Conservation (phyloP, 257 asterid species). For the Gynochthodes officinalis region DNA sequence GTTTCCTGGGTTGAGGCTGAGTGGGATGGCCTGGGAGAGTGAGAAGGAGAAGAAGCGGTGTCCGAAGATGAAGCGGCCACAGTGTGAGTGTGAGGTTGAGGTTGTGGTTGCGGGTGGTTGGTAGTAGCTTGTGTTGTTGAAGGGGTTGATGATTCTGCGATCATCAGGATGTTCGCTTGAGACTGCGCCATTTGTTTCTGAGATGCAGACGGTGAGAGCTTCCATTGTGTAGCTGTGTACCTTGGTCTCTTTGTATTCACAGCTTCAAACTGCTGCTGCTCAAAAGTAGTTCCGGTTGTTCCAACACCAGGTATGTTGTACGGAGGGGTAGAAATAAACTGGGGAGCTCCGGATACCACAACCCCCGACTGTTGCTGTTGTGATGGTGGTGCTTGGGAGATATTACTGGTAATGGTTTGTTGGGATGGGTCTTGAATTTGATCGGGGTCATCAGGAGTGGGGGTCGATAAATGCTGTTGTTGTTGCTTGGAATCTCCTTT, state of each 20-base stretch:
- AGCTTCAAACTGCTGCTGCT: conserved; percentile 26
- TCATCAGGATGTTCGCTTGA: conserved; percentile 17
- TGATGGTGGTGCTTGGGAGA: conserved; percentile 16
- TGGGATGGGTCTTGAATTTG: conserved; percentile 16
- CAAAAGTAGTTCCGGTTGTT: conserved; percentile 22
- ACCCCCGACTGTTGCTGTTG: conserved; percentile 12
- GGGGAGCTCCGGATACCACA: conserved; percentile 17
- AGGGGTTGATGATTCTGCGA: conserved; percentile 29
- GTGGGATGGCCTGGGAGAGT: conserved; percentile 36
- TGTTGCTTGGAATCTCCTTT: conserved; percentile 36
- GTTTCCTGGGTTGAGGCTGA: conserved; percentile 31
- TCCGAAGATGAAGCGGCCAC: conserved; percentile 33
- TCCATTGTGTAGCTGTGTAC: conserved; percentile 41
- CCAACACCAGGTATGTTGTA: conserved; percentile 12
- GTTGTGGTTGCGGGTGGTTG: conserved; percentile 2
- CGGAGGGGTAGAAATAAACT: conserved; percentile 23
- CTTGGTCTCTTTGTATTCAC: conserved; percentile 39
- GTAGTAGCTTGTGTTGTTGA: conserved; percentile 28
- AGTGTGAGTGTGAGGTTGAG: conserved; percentile 17
- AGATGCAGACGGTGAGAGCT: conserved; percentile 30
- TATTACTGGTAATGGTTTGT: conserved; percentile 15
- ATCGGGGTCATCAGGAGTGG: conserved; percentile 27
- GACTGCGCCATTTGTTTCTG: conserved; percentile 19
- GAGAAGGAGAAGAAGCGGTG: conserved; percentile 38
- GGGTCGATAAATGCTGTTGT: conserved; percentile 31